These are phyloP conservation scores for Backusella tuberculispora DNA, from an alignment of 192 early-diverging fungal species.

Conservation along the genomic window DNA sequence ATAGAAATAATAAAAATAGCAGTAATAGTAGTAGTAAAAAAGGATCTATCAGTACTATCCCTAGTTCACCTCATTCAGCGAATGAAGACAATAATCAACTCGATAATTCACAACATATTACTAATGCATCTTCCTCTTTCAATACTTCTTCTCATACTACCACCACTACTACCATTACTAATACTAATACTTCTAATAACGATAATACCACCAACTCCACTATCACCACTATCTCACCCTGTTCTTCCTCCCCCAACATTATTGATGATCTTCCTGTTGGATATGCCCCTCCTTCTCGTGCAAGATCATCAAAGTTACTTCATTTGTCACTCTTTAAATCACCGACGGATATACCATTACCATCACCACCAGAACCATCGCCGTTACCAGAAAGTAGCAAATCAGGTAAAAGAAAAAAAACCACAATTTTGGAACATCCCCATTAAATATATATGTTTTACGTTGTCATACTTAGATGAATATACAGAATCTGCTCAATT, in stretches of 20 bases:
- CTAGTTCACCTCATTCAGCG: conserved; percentile 12
- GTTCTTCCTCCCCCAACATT: not conserved
- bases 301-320: conserved; percentile 34
- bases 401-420: not conserved
- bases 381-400: not conserved
- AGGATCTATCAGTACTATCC: not conserved
- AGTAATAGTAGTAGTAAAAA: conserved; percentile 30
- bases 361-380: not conserved
- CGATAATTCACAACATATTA: not conserved
- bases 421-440: not conserved
- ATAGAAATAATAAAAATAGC: not conserved
- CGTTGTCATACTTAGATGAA: not conserved
- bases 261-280: conserved; percentile 31
- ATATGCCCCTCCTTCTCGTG: conserved; percentile 40
- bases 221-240: not conserved
- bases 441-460: not conserved
- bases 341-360: conserved; percentile 11
- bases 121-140: conserved; percentile 6
- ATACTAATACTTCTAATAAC: not conserved
- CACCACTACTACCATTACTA: not conserved
- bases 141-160: conserved; percentile 15
- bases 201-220: not conserved
- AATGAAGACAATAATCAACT: not conserved
- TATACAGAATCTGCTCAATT: not conserved
- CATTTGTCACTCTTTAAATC: conserved; percentile 18